Base-by-base conservation (phyloP, 345 rosid genomes). In the Populus tremula region DNA sequence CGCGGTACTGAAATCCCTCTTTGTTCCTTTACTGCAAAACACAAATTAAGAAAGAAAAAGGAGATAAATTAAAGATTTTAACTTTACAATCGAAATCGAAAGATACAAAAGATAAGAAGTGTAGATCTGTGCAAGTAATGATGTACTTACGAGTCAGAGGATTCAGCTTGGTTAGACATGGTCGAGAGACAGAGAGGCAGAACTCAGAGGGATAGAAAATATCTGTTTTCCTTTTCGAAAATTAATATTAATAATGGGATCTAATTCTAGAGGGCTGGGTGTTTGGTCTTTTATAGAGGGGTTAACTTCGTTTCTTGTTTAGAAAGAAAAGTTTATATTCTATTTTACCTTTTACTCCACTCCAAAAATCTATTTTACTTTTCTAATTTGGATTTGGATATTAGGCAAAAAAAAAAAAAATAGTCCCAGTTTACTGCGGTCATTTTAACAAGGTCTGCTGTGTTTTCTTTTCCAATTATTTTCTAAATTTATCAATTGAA, bases 1-100 rank as follows among this genome's bases (percentile, higher is more conserved):
- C 81, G 98, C 98, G 12, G 97, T 95, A 74, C 92, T 90, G 76
- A 92, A 95, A 72, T 95, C 99, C 78, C 88, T 92, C 88, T 95
- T 95, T 54, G 93, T 76, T 65, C 92, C 94, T 82, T 93, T 93
- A 63, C 93, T 90, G 86, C 61, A 69, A 59, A 38, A 68, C 21
- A 68, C 29, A 25, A 35, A 33, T 49, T 71, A 72, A 78, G 9
- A 14, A 16, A 2, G 41, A 71, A 71, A 8, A 33, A 33, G 36
- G 33, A 33, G 36, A 33, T 33, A 70, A 18, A 79, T 35, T 38
- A 73, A 39, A 62, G 38, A 33, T 14, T n/a, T 12, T 50, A 76
- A 71, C 49, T 13, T 1, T 20, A 63, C 5, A 45, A 73, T 54
- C 10, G 35, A 50, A 75, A 76, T 56, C 63, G 63, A 69, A 17